These are phyloP conservation scores for Picea abies DNA, from an alignment of 83 land plant species.

Conservation along the genomic window DNA sequence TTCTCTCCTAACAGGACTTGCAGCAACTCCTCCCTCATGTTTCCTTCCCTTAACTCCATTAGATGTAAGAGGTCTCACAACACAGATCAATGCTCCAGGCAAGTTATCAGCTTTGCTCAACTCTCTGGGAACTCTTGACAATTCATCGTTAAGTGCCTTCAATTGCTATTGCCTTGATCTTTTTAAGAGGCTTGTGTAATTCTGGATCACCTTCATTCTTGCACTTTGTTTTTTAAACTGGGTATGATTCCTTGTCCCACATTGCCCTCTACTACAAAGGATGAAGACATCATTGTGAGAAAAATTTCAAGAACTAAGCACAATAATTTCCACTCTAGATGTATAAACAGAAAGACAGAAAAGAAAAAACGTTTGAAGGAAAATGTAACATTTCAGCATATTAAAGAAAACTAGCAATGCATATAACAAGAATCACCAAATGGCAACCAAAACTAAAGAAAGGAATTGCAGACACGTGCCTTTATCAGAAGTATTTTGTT, in stretches of 20 bases:
- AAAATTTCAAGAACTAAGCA: background rate
- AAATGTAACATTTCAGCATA: background rate
- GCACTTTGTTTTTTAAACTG: constrained; percentile 13
- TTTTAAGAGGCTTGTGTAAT: constrained; percentile 36
- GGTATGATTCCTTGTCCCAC: constrained; percentile 13
- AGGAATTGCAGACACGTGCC: constrained; percentile 23
- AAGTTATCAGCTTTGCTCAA: constrained; percentile 16
- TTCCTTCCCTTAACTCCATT: constrained; percentile 33
- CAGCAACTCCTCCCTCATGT: constrained; percentile 18
- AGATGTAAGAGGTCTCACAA: constrained; percentile 35
- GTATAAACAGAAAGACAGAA: background rate
- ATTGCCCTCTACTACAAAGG: constrained; percentile 16
- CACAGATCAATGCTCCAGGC: constrained; percentile 1
- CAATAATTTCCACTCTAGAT: background rate
- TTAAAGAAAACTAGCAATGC: background rate
- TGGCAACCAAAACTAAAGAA: background rate
- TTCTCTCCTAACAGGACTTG: constrained; percentile 5
- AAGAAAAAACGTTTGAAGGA: background rate
- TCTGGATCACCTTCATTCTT: constrained; percentile 37
- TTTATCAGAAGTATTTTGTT: constrained; percentile 37
- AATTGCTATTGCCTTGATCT: constrained; percentile 25
- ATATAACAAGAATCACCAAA: background rate
- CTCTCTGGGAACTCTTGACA: constrained; percentile 16
- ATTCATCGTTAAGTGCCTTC: constrained; percentile 16
- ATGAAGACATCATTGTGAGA: background rate